Base-by-base conservation (phyloP, 2,329 filamentous ascomycete genomes). In the Neocucurbitaria cava region DNA sequence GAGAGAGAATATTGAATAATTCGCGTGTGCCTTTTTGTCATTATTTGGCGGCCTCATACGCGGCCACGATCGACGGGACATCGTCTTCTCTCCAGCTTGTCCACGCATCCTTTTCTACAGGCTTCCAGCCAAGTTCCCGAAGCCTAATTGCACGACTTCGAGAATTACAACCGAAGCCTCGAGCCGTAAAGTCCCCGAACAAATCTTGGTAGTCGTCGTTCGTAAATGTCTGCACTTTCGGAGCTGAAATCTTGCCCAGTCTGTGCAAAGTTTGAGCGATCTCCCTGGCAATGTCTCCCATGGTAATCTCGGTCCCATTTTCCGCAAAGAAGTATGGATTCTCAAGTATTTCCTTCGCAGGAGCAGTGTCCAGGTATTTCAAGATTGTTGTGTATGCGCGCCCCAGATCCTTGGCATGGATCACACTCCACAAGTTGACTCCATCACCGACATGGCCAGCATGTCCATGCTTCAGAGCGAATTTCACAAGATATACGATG, bases 311-410 rank as follows among this genome's bases (percentile, higher is more conserved):
- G 7, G 69, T 39, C n/a, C 77, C 77, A 18, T 75, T 70, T 61
- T 83, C 81, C 66, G 73, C 77, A 68, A 82, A 83, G 63, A 77
- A 82, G 61, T 82, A 83, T 0, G 79, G 79, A 53, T 82, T 81
- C 26, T 72, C 55, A 3, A 78, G 59, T 1, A 76, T 54, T 7
- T 75, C 62, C 7, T 61, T 49, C 0, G 71, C 52, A 3, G 69
- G 47, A 0, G 6, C 58, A 44, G 15, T 28, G 49, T 82, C 80
- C 17, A 82, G 64, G 50, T 75, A 74, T 57, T 81, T 78, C 23
- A 83, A 62, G 1, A 83, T 55, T 0, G 70, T 67, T 8, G 80
- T 61, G 57, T 82, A 83, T 0, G 69, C 81, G 6, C 76, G 61
- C 3, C 79, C 80, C 1, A 83, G 69, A 60, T 83, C 81, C n/a